Evolutionary conservation across 345 rosid species (phyloP).

Genomic region (Diplotaxis tenuifolia): DNA sequence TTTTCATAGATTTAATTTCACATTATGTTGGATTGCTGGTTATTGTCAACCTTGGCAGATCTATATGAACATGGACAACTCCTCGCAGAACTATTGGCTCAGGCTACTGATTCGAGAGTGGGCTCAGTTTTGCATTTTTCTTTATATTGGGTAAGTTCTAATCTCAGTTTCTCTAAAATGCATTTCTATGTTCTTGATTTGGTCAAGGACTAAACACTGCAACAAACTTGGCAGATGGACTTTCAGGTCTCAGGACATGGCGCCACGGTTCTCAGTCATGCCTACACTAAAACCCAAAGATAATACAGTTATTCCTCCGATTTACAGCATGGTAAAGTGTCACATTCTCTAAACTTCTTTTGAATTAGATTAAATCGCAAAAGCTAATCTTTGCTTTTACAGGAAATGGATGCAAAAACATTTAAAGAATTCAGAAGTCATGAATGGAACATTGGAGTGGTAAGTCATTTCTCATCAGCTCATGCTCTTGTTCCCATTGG

Average conservation of each 20-base stretch:
- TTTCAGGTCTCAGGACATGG: conserved; percentile 84
- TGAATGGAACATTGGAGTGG: conserved; percentile 93
- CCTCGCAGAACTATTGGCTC: conserved; percentile 74
- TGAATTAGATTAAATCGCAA: background rate
- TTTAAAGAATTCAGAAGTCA: conserved; percentile 63
- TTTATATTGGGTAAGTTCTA: conserved; percentile 67
- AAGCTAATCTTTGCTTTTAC: background rate
- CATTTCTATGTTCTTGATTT: conserved; percentile 8
- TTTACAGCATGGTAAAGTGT: conserved; percentile 72
- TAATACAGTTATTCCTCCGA: conserved; percentile 56
- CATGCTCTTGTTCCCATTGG: background rate
- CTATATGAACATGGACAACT: conserved; percentile 66
- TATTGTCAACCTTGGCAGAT: conserved; percentile 43
- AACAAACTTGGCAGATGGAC: conserved; percentile 63
- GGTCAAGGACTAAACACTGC: conserved; percentile 8
- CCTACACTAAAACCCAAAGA: conserved; percentile 62
- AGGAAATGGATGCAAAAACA: conserved; percentile 90
- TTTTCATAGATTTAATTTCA: too few relatives aligned
- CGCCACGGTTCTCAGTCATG: conserved; percentile 76
- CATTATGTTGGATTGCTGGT: too few relatives aligned
- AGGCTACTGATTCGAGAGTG: conserved; percentile 79
- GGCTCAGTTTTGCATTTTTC: conserved; percentile 83
- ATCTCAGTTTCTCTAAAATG: background rate
- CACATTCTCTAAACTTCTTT: background rate
- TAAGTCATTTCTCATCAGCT: conserved; percentile 36